These are phyloP conservation scores for Aspergillus steynii DNA, from an alignment of 495 filamentous ascomycete species.

Conservation along the genomic window DNA sequence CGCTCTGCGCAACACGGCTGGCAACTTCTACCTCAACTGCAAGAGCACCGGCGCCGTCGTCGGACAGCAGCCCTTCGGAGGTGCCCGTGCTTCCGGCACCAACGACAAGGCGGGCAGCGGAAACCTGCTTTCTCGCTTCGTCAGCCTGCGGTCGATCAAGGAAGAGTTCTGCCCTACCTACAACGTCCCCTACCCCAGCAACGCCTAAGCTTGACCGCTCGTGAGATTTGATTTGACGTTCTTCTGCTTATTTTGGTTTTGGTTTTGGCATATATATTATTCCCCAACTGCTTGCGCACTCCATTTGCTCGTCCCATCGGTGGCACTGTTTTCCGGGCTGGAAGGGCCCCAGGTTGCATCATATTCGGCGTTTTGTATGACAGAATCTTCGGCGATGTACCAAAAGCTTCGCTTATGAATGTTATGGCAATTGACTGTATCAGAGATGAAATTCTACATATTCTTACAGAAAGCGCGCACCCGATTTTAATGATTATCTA, in stretches of 20 bases:
- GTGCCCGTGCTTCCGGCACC: slow-evolving; percentile 80
- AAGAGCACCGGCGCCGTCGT: slow-evolving; percentile 92
- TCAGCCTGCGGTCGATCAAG: slow-evolving; percentile 83
- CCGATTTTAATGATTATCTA: neutral
- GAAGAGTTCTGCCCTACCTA: slow-evolving; percentile 77
- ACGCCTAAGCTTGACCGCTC: slow-evolving; percentile 38
- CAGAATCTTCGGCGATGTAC: neutral
- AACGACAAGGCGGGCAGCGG: slow-evolving; percentile 89
- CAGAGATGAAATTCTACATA: neutral
- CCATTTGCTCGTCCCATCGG: neutral
- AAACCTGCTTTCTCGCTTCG: slow-evolving; percentile 74
- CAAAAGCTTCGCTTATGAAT: neutral
- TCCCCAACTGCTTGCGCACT: slow-evolving; percentile 2
- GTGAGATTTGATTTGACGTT: neutral
- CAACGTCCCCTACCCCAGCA: slow-evolving; percentile 79
- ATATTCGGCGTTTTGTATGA: neutral
- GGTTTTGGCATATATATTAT: slow-evolving; percentile 3
- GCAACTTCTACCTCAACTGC: slow-evolving; percentile 93
- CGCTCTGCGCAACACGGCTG: slow-evolving; percentile 71
- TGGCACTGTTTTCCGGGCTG: no score
- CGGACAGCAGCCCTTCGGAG: slow-evolving; percentile 90
- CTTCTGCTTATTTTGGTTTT: slow-evolving; percentile 6
- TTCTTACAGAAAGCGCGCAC: neutral
- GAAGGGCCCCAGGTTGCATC: neutral
- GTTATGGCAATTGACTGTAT: neutral